phyloP scores from a whole-genome alignment of 1,284 basidiomycete species.

The Amylostereum areolatum region DNA sequence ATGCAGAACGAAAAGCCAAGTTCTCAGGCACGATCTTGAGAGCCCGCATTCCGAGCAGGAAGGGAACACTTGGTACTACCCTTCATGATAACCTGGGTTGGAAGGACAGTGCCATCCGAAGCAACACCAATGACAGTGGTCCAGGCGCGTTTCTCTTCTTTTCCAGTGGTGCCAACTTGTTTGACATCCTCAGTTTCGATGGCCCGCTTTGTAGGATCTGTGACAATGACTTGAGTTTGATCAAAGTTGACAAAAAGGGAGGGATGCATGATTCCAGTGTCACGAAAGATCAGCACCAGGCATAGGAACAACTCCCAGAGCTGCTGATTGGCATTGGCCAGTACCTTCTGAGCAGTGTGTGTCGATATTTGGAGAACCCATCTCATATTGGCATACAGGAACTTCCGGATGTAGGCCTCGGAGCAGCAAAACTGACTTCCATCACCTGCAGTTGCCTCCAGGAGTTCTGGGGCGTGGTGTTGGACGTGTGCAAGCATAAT shows the following conservation, averaged over 20 bases:
- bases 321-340: constrained; percentile 22
- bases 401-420: not conserved
- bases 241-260: constrained; percentile 29
- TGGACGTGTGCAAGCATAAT: not conserved
- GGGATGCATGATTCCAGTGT: constrained; percentile 20
- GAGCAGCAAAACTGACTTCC: not conserved
- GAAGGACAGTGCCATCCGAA: constrained; percentile 21
- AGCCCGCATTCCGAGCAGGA: no score
- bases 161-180: constrained; percentile 25
- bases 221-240: constrained; percentile 28
- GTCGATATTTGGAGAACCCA: constrained; percentile 22
- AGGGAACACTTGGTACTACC: no score
- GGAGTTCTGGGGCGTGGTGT: not conserved
- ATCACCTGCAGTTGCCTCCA: not conserved
- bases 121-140: constrained; percentile 25
- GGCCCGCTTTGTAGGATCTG: constrained; percentile 21
- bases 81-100: constrained; percentile 24
- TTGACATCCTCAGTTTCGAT: constrained; percentile 23
- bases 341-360: constrained; percentile 27
- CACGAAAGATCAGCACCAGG: constrained; percentile 21
- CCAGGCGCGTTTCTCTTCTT: constrained; percentile 31
- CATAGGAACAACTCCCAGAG: constrained; percentile 18
- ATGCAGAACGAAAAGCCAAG: constrained; percentile 19
- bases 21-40: no score
- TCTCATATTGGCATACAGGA: not conserved